Evolutionary conservation across 306 rosid species (phyloP).

Genomic region (cucumber (Cucumis sativus)): Cucumber_9930_V3 NC_026655.2:24585501-24586000

Average conservation of each 20-base stretch:
- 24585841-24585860: constrained; percentile 77
- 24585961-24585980: constrained; percentile 93
- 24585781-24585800: constrained; percentile 78
- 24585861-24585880: constrained; percentile 57
- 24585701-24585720: constrained; percentile 28
- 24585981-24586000: constrained; percentile 78
- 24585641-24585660: constrained; percentile 4
- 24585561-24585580: background rate
- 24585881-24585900: constrained; percentile 71
- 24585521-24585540: background rate
- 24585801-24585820: constrained; percentile 68
- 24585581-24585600: constrained; percentile 36
- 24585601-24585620: constrained; percentile 24
- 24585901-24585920: constrained; percentile 58
- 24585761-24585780: constrained; percentile 87
- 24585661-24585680: constrained; percentile 18
- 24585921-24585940: constrained; percentile 82
- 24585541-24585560: background rate
- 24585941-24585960: constrained; percentile 81
- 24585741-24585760: constrained; percentile 29
- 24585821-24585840: constrained; percentile 93
- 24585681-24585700: constrained; percentile 16
- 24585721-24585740: constrained; percentile 14
- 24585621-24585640: constrained; percentile 22
- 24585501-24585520: background rate